Percentiles rank a stretch among this genome's conserved stretches.
phyloP scores from a whole-genome alignment of 2,329 filamentous ascomycete species.

The Fusarium globosum region DNA sequence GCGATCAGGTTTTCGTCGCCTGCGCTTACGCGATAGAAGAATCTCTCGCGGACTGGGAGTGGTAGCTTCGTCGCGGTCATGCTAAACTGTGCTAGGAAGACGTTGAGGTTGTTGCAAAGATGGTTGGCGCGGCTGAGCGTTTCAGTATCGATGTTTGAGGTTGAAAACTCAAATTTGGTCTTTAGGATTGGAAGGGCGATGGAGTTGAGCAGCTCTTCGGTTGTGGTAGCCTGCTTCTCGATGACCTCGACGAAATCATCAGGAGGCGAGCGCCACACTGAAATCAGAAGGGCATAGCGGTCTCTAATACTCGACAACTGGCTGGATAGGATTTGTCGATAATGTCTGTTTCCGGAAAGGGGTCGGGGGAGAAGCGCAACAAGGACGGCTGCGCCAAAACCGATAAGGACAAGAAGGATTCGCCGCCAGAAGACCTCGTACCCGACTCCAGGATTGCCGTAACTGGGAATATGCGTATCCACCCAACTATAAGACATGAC shows the following conservation, averaged over 20 bases:
- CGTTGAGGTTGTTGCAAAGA: conserved; percentile 16
- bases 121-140: conserved; percentile 15
- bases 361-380: conserved; percentile 11
- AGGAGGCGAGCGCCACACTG: conserved; percentile 12
- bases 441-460: conserved; percentile 26
- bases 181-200: conserved; percentile 13
- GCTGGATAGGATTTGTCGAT: conserved; percentile 13
- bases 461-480: conserved; percentile 29
- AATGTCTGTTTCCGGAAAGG: conserved; percentile 12
- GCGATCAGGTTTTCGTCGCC: conserved; percentile 10
- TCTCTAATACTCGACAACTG: conserved; percentile 14
- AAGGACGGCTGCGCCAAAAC: conserved; percentile 8
- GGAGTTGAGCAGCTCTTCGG: conserved; percentile 7
- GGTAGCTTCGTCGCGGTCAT: conserved; percentile 11
- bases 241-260: conserved; percentile 6
- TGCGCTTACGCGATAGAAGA: conserved; percentile 7
- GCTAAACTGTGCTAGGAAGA: conserved; percentile 19
- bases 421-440: conserved; percentile 19
- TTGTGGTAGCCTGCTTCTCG: conserved; percentile 11
- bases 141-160: conserved; percentile 14
- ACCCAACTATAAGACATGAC: conserved; percentile 37
- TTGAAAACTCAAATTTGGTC: conserved; percentile 24
- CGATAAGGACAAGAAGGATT: conserved; percentile 17
- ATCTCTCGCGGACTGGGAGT: conserved; percentile 5
- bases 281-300: conserved; percentile 10